Conservation (phyloP, 495 filamentous ascomycete genomes). For the Daldinia childiae region DNA sequence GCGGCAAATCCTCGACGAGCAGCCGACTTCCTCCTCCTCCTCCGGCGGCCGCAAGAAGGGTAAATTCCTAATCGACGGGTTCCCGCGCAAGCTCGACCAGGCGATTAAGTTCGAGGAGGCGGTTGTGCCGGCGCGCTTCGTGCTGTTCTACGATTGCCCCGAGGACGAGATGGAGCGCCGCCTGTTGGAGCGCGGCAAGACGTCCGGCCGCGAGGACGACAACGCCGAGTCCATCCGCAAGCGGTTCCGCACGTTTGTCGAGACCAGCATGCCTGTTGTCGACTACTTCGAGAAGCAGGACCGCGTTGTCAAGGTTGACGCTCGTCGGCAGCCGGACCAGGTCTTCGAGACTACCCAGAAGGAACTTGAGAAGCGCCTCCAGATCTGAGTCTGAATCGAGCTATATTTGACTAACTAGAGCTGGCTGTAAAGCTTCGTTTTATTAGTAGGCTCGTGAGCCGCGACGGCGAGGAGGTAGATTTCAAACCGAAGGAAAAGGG, state of each 20-base stretch:
- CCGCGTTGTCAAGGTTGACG: constrained; percentile 80
- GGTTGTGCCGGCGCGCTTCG: constrained; percentile 82
- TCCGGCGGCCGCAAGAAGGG: constrained; percentile 15
- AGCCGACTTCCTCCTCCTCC: too few relatives aligned
- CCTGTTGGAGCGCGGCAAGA: constrained; percentile 89
- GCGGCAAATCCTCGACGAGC: constrained; percentile 64
- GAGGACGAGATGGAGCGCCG: constrained; percentile 86
- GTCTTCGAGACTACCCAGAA: constrained; percentile 76
- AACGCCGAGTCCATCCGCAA: constrained; percentile 96
- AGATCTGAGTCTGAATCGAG: background rate
- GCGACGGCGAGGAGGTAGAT: background rate
- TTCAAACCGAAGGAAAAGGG: background rate
- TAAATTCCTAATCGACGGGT: constrained; percentile 91
- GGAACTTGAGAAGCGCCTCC: constrained; percentile 48
- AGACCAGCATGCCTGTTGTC: constrained; percentile 97
- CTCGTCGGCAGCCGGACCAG: constrained; percentile 71
- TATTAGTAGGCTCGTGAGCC: background rate
- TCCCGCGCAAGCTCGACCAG: constrained; percentile 97
- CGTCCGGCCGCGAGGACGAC: constrained; percentile 88
- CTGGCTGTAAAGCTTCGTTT: background rate
- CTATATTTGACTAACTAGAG: background rate
- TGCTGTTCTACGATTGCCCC: constrained; percentile 90
- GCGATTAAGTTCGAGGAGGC: constrained; percentile 89
- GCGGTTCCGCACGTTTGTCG: constrained; percentile 90
- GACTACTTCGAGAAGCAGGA: constrained; percentile 79